Percentiles rank a stretch among this genome's conserved stretches.
Evolutionary conservation across 2,329 filamentous ascomycete genomes (phyloP).

Genomic region (Phialemonium atrogriseum): DNA sequence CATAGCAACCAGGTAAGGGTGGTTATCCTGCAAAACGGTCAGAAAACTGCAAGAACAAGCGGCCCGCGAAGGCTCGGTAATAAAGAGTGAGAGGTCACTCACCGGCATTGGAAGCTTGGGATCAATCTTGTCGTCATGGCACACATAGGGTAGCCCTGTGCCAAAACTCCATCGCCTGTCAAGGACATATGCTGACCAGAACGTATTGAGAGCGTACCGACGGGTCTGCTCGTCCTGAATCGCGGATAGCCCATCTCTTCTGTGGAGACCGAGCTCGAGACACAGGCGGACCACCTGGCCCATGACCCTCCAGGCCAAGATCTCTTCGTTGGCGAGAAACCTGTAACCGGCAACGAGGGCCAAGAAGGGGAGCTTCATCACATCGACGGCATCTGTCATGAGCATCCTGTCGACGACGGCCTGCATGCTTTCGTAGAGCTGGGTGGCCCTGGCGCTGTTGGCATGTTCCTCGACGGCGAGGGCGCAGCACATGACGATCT

Average conservation of each 20-base stretch:
- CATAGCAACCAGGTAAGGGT: constrained; percentile 75
- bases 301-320: constrained; percentile 78
- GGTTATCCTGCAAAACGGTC: constrained; percentile 29
- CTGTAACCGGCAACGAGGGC: constrained; percentile 57
- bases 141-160: constrained; percentile 78
- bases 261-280: constrained; percentile 74
- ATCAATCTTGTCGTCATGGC: constrained; percentile 83
- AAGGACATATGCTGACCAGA: constrained; percentile 81
- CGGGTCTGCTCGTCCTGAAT: constrained; percentile 64
- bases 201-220: constrained; percentile 59
- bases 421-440: constrained; percentile 70
- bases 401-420: constrained; percentile 58
- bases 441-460: constrained; percentile 63
- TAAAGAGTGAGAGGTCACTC: constrained; percentile 22
- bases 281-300: constrained; percentile 76
- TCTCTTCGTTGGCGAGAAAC: constrained; percentile 79
- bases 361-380: constrained; percentile 40
- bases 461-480: constrained; percentile 72
- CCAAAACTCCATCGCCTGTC: constrained; percentile 84
- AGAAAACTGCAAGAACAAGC: not conserved
- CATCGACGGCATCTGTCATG: constrained; percentile 43
- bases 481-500: constrained; percentile 73
- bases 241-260: constrained; percentile 61
- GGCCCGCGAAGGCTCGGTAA: not conserved
- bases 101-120: constrained; percentile 71